phyloP scores from a whole-genome alignment of 1,284 basidiomycete species.

The Leccinum angustisporum region DNA sequence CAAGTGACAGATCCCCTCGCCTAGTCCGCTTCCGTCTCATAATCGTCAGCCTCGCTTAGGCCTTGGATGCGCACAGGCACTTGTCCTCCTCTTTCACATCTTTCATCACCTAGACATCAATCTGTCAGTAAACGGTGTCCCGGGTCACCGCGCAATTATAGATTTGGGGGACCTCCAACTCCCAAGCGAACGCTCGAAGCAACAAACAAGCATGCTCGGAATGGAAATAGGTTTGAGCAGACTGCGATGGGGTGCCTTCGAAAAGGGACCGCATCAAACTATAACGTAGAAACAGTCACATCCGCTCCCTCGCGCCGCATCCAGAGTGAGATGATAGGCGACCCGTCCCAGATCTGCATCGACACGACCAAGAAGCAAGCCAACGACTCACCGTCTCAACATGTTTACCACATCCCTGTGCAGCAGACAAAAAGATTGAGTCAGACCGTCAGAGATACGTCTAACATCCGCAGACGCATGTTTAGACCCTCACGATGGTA shows the following conservation, averaged over 20 bases:
- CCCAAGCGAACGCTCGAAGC: slow-evolving; percentile 30
- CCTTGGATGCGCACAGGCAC: slow-evolving; percentile 51
- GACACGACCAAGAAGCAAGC: slow-evolving; percentile 18
- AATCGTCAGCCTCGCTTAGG: slow-evolving; percentile 14
- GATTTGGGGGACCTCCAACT: slow-evolving; percentile 24
- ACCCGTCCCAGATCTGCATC: slow-evolving; percentile 17
- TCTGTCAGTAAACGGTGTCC: slow-evolving; percentile 50
- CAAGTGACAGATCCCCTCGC: slow-evolving; percentile 11
- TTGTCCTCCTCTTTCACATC: slow-evolving; percentile 66
- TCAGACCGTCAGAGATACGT: slow-evolving; percentile 15
- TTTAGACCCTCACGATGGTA: slow-evolving; percentile 1
- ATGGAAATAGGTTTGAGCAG: slow-evolving; percentile 24
- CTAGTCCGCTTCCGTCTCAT: neutral
- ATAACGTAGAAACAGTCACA: slow-evolving; percentile 26
- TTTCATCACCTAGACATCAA: slow-evolving; percentile 23
- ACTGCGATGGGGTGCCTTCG: slow-evolving; percentile 35
- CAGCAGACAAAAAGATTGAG: slow-evolving; percentile 1
- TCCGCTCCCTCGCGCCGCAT: slow-evolving; percentile 6
- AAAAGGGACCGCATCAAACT: slow-evolving; percentile 38
- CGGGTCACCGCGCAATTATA: slow-evolving; percentile 23
- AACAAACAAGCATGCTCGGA: slow-evolving; percentile 9
- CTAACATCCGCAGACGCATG: slow-evolving; percentile 17
- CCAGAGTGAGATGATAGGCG: slow-evolving; percentile 9
- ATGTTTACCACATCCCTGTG: slow-evolving; percentile 69
- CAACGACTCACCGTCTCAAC: slow-evolving; percentile 54